Conservation (phyloP, 2,329 filamentous ascomycete species). For the Ophiosphaerella narmari region DNA sequence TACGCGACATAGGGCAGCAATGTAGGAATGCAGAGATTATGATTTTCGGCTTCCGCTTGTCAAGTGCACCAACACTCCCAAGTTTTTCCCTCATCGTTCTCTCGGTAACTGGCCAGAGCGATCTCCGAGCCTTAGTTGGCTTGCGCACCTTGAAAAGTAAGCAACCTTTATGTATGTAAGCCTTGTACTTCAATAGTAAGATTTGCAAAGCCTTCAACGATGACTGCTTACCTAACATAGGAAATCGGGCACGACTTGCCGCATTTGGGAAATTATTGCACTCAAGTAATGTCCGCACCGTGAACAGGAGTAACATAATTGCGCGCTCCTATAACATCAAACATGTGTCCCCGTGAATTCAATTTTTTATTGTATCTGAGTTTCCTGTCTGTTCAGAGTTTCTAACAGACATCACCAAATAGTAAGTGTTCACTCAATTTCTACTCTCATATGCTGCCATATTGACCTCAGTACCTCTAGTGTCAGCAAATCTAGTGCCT, state of each 20-base stretch:
- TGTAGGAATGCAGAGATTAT: too few relatives aligned
- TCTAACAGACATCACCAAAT: neutral
- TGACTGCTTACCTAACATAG: conserved; percentile 9
- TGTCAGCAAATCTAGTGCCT: conserved; percentile 19
- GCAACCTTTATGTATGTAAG: neutral
- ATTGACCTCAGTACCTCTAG: neutral
- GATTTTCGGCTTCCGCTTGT: too few relatives aligned
- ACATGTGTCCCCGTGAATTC: neutral
- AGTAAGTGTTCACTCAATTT: neutral
- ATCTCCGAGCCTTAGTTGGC: too few relatives aligned
- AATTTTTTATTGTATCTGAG: neutral
- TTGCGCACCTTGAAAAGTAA: too few relatives aligned
- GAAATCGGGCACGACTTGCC: conserved; percentile 19
- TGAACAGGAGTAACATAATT: too few relatives aligned
- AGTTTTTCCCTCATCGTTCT: too few relatives aligned
- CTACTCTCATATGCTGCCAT: neutral
- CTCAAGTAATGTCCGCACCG: neutral
- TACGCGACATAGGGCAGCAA: too few relatives aligned
- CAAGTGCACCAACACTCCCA: too few relatives aligned
- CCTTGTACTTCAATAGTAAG: neutral
- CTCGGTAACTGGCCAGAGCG: too few relatives aligned
- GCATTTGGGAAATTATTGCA: conserved; percentile 16
- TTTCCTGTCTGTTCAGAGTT: too few relatives aligned
- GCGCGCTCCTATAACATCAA: neutral
- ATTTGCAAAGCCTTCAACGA: neutral